A percentile compares a stretch with the other conserved stretches of the same genome.
Conservation (phyloP, 108 stramenopile genomes). For the Skeletonema tropicum region DNA sequence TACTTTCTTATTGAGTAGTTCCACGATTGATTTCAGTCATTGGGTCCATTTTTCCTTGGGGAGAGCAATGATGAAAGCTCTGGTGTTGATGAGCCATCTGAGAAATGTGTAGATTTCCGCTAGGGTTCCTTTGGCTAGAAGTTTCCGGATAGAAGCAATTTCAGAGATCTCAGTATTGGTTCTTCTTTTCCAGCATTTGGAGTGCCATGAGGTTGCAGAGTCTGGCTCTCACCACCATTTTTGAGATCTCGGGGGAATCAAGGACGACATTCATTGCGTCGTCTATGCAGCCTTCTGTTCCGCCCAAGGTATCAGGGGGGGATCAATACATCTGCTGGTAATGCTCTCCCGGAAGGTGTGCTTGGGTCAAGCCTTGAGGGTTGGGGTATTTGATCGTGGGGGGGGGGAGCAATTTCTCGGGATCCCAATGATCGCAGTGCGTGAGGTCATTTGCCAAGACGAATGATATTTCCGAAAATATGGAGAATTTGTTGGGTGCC, state of each 20-base stretch:
- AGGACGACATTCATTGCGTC: constrained; percentile 5
- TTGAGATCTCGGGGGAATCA: background rate
- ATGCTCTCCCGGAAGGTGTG: background rate
- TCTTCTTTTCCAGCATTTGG: constrained; percentile 4
- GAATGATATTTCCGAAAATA: constrained; percentile 15
- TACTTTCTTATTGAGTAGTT: background rate
- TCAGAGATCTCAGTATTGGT: constrained; percentile 12
- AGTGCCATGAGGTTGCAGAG: constrained; percentile 7
- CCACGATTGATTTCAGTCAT: background rate
- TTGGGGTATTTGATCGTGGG: background rate
- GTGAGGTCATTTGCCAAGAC: constrained; percentile 22
- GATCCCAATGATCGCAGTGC: constrained; percentile 8
- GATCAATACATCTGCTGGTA: constrained; percentile 8
- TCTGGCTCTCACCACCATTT: background rate
- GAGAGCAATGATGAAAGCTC: constrained; percentile 14
- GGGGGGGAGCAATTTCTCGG: background rate
- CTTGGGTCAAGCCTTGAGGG: background rate
- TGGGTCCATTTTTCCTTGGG: constrained; percentile 9
- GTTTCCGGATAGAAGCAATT: constrained; percentile 16
- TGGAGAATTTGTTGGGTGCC: constrained; percentile 17
- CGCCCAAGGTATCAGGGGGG: background rate
- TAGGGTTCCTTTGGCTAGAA: constrained; percentile 10
- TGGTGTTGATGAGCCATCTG: constrained; percentile 25
- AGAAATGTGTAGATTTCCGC: constrained; percentile 15
- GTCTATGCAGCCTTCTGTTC: constrained; percentile 14